A percentile compares a stretch with the other conserved stretches of the same genome.
Evolutionary conservation across 208 protist genomes (phyloP).

Genomic region (Crithidia brevicula): DNA sequence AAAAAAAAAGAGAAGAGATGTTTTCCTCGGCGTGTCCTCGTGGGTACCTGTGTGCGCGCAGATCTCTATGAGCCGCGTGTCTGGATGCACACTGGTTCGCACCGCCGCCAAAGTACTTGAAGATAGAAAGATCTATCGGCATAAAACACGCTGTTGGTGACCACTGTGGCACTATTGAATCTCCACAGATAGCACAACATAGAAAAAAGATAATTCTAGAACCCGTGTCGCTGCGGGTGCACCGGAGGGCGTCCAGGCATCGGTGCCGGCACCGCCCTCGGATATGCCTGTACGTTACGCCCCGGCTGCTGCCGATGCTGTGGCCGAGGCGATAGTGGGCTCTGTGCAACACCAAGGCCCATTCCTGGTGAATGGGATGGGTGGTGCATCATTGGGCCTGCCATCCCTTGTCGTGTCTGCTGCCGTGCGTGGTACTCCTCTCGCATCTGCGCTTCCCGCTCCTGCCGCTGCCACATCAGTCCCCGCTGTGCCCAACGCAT

Average conservation of each 20-base stretch:
- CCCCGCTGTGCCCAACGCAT: slow-evolving; percentile 37
- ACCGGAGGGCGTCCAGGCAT: neutral
- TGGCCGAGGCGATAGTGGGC: neutral
- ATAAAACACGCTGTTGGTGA: no score
- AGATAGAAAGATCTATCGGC: neutral
- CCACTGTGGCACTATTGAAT: no score
- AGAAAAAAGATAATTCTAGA: neutral
- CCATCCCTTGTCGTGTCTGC: neutral
- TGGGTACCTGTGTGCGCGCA: no score
- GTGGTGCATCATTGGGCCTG: neutral
- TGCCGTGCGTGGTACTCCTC: slow-evolving; percentile 14
- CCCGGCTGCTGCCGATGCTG: neutral
- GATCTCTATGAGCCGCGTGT: no score
- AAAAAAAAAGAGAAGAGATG: neutral
- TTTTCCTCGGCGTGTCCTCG: neutral
- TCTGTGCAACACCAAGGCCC: neutral
- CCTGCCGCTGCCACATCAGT: slow-evolving; percentile 31
- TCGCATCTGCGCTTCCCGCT: slow-evolving; percentile 28
- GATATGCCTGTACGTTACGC: neutral
- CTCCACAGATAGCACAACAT: no score
- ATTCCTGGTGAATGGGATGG: neutral
- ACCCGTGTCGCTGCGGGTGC: neutral
- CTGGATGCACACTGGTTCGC: no score
- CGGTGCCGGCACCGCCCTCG: neutral
- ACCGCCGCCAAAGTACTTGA: no score